A percentile compares a stretch with the other conserved stretches of the same genome.
Conservation (phyloP, 768 basidiomycete species). For the Tylopilus sp. region DNA sequence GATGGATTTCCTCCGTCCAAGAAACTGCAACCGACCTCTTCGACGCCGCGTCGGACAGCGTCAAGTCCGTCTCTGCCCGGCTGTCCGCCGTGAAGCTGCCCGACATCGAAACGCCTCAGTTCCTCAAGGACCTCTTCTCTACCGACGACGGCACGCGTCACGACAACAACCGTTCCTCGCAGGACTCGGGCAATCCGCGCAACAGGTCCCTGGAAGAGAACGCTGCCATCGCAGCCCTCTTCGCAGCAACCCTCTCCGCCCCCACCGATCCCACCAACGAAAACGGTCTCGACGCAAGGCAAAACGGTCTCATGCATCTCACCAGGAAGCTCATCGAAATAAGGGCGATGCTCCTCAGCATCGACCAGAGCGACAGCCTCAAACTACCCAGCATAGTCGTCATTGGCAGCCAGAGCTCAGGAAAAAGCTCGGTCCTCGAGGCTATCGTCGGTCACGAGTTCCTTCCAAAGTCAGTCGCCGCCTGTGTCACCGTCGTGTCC, state of each 20-base stretch:
- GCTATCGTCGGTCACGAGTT: slow-evolving; percentile 98
- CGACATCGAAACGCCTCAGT: slow-evolving; percentile 57
- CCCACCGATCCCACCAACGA: slow-evolving; percentile 52
- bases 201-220: slow-evolving; percentile 51
- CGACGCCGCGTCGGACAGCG: slow-evolving; percentile 65
- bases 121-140: slow-evolving; percentile 63
- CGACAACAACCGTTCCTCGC: slow-evolving; percentile 31
- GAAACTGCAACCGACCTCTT: slow-evolving; percentile 60
- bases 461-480: slow-evolving; percentile 85
- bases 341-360: slow-evolving; percentile 87
- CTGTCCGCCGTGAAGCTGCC: slow-evolving; percentile 60
- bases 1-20: slow-evolving; percentile 61
- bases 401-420: slow-evolving; percentile 96
- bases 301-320: slow-evolving; percentile 88
- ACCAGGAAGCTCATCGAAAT: slow-evolving; percentile 97
- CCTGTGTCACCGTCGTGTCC: neutral
- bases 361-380: slow-evolving; percentile 92
- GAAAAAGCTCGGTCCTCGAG: slow-evolving; percentile 96
- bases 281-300: slow-evolving; percentile 42
- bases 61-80: slow-evolving; percentile 57
- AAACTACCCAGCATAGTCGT: slow-evolving; percentile 98
- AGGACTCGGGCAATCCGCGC: slow-evolving; percentile 34
- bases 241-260: slow-evolving; percentile 76
- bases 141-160: slow-evolving; percentile 29
- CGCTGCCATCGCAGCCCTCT: slow-evolving; percentile 66